phyloP scores from a whole-genome alignment of 306 rosid species.

The Astragalus glycyphyllos region DNA sequence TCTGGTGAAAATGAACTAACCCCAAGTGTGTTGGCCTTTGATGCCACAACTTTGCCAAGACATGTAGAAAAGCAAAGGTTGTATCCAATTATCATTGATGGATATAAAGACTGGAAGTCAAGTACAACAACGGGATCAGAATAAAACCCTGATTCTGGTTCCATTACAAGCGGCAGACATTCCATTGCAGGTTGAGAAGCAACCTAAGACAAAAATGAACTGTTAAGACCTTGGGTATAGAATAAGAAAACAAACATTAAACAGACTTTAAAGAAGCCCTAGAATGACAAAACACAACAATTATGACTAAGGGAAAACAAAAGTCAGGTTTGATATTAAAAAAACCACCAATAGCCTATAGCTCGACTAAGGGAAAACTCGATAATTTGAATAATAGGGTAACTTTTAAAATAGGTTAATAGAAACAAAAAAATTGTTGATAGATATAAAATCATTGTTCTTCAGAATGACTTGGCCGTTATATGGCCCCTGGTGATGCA shows the following conservation, averaged over 20 bases:
- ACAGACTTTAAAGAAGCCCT: conserved; percentile 8
- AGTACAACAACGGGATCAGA: conserved; percentile 90
- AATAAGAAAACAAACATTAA: conserved; percentile 33
- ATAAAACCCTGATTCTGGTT: conserved; percentile 96
- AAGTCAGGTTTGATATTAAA: conserved; percentile 26
- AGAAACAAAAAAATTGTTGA: background rate
- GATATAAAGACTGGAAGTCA: conserved; percentile 96
- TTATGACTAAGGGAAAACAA: background rate
- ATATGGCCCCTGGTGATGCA: conserved; percentile 20
- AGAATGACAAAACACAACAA: conserved; percentile 9
- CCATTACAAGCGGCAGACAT: conserved; percentile 97
- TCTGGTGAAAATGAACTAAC: conserved; percentile 81
- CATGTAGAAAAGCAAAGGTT: conserved; percentile 95
- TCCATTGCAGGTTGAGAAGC: conserved; percentile 99
- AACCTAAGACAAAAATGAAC: conserved; percentile 60
- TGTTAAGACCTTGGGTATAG: conserved; percentile 18
- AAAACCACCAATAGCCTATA: background rate
- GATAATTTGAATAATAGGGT: background rate
- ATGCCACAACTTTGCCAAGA: conserved; percentile 76
- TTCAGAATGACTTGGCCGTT: background rate
- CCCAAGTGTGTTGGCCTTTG: conserved; percentile 79
- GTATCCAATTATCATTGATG: conserved; percentile 98
- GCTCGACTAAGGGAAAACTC: background rate
- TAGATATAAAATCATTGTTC: conserved; percentile 3
- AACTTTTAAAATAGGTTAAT: conserved; percentile 24